A percentile compares a stretch with the other conserved stretches of the same genome.
phyloP scores from a whole-genome alignment of 2,329 filamentous ascomycete genomes.

The Trichoderma breve region DNA sequence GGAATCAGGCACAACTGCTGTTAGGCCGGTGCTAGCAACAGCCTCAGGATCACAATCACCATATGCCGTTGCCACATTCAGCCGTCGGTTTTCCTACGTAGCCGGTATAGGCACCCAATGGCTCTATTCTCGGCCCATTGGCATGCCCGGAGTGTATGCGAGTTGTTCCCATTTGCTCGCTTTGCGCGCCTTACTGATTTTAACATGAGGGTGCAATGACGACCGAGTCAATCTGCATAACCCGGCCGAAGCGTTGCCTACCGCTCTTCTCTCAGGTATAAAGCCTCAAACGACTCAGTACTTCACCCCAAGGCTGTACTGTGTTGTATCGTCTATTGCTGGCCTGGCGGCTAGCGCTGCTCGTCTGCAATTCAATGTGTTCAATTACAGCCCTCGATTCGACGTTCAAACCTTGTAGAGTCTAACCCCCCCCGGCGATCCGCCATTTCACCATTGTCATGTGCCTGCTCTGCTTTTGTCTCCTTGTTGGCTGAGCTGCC shows the following conservation, averaged over 20 bases:
- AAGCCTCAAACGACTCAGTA: neutral
- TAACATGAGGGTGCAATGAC: neutral
- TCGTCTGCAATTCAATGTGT: neutral
- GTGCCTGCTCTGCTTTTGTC: neutral
- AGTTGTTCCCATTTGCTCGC: neutral
- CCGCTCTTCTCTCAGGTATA: slow-evolving; percentile 1
- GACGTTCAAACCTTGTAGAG: neutral
- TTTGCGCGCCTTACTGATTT: neutral
- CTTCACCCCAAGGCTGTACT: neutral
- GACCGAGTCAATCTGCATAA: neutral
- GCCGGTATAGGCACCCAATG: neutral
- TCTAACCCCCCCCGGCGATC: neutral
- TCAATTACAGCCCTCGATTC: slow-evolving; percentile 4
- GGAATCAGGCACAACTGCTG: neutral
- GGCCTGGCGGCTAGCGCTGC: neutral
- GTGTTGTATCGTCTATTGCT: neutral
- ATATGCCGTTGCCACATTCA: neutral
- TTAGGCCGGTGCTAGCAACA: neutral
- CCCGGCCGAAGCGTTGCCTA: neutral
- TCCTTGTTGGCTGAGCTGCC: neutral
- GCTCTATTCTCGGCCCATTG: neutral
- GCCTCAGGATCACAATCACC: neutral
- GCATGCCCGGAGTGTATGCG: neutral
- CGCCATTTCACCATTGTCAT: neutral
- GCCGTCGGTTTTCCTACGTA: neutral